These are phyloP conservation scores for Ustilago shanxiensis DNA, from an alignment of 1,284 basidiomycete genomes.

Conservation along the genomic window DNA sequence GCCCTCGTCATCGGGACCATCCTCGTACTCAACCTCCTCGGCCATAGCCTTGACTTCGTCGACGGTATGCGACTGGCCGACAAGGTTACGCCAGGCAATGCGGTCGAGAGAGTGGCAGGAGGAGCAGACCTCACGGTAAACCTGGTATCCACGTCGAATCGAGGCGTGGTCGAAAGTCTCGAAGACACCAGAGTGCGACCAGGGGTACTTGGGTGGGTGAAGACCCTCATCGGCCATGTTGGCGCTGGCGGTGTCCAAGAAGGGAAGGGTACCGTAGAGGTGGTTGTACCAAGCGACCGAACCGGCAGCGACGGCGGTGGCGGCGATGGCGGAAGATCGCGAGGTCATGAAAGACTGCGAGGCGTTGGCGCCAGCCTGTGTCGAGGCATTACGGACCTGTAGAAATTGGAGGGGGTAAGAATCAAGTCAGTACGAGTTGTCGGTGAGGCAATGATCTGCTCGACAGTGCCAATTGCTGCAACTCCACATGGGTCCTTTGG, in stretches of 20 bases:
- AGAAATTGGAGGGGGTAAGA: background rate
- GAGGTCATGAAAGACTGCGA: conserved; percentile 75
- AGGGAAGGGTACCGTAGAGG: conserved; percentile 80
- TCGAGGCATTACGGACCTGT: conserved; percentile 63
- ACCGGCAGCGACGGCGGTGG: conserved; percentile 84
- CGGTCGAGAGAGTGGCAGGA: conserved; percentile 99
- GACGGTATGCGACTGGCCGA: conserved; percentile 95
- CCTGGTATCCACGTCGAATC: conserved; percentile 97
- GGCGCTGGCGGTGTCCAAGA: conserved; percentile 62
- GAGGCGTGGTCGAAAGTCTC: conserved; percentile 95
- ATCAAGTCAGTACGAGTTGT: conserved; percentile 24
- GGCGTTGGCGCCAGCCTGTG: conserved; percentile 52
- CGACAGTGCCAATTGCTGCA: background rate
- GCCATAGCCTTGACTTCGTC: conserved; percentile 93
- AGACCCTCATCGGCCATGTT: conserved; percentile 85
- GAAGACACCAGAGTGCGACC: conserved; percentile 87
- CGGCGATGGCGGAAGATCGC: conserved; percentile 81
- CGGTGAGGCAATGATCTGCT: background rate
- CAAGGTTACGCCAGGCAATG: conserved; percentile 99
- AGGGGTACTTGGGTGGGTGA: conserved; percentile 88
- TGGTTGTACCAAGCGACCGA: conserved; percentile 96
- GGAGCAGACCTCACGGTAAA: conserved; percentile 98
- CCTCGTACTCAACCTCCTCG: conserved; percentile 90
- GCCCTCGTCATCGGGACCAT: conserved; percentile 93
- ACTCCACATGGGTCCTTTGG: background rate